These are phyloP conservation scores for Scutellaria galericulata DNA, from an alignment of 257 asterid genomes.

Conservation along the genomic window DNA sequence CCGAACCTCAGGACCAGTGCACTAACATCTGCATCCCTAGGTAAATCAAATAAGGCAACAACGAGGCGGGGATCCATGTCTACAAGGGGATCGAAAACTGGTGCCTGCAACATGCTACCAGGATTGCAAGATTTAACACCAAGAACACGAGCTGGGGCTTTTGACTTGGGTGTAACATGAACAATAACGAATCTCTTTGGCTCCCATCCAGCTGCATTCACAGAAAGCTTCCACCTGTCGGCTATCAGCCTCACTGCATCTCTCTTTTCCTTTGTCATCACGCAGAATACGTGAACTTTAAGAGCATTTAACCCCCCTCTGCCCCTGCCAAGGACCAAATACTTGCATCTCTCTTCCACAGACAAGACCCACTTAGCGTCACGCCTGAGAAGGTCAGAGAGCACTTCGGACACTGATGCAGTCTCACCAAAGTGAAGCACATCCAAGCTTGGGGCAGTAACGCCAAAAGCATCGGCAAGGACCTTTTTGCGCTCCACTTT, in stretches of 20 bases:
- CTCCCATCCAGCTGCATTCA: slow-evolving; percentile 95
- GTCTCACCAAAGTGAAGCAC: slow-evolving; percentile 90
- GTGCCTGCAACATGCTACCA: slow-evolving; percentile 66
- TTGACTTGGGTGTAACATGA: slow-evolving; percentile 86
- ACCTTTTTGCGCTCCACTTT: slow-evolving; percentile 85
- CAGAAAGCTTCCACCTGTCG: slow-evolving; percentile 93
- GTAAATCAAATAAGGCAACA: slow-evolving; percentile 83
- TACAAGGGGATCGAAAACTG: slow-evolving; percentile 67
- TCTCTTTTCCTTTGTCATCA: slow-evolving; percentile 84
- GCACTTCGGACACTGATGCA: slow-evolving; percentile 76
- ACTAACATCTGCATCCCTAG: slow-evolving; percentile 92
- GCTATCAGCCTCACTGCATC: slow-evolving; percentile 89
- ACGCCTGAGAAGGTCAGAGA: slow-evolving; percentile 89
- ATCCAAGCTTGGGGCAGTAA: slow-evolving; percentile 62
- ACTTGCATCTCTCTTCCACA: slow-evolving; percentile 89
- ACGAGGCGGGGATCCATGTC: slow-evolving; percentile 99
- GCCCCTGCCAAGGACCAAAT: slow-evolving; percentile 79
- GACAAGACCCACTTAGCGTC: slow-evolving; percentile 91
- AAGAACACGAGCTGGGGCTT: slow-evolving; percentile 82
- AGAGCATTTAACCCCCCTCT: slow-evolving; percentile 70
- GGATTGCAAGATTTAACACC: slow-evolving; percentile 60
- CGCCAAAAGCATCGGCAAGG: slow-evolving; percentile 95
- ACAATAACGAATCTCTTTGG: slow-evolving; percentile 85
- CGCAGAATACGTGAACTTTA: slow-evolving; percentile 90
- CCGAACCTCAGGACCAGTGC: slow-evolving; percentile 94